Base-by-base conservation (phyloP, 108 stramenopile genomes). In the Cyclotella cryptica region DNA sequence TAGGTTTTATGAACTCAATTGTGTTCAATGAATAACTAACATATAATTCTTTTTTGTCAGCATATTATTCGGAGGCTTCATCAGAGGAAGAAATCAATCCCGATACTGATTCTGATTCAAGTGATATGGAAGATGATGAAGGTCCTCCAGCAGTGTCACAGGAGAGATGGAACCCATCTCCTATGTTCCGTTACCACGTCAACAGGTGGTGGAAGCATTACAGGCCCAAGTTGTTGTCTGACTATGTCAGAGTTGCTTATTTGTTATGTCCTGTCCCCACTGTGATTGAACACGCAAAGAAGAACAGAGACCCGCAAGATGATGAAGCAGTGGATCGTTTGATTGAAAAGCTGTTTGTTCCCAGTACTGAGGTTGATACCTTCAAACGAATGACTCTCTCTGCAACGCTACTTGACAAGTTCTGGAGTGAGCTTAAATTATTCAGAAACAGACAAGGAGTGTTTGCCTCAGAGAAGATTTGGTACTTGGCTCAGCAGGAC, bases 231-330 rank as follows among this genome's bases (percentile, higher is more conserved):
- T 30, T 69, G 9, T 11, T 51, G 21, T n/a, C 28, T 42, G 40
- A 35, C 53, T 69, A 69, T 55, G 49, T 52, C 35, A 40, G 49
- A 40, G 53, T 55, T 55, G 69, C 51, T 69, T 69, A 28, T 35
- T 54, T 69, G 27, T 30, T 53, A 13, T 53, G 35, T 35, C 35
- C 53, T 14, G 18, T 54, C 30, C 69, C 30, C 29, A 69, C 39
- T 3, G 41, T 55, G 3, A 69, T 69, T 49, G 51, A n/a, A 29
- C 64, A 65, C 7, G 57, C 30, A 18, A 9, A 28, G 19, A 52
- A 54, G 10, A 69, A 69, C 30, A 51, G n/a, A 40, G 40, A 28
- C 0, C 1, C 7, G 5, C 27, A 60, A 28, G 35, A 72, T 15
- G 19, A 27, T 8, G 61, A 46, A 10, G 72, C 58, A 2, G 41